Evolutionary conservation across 257 asterid species (phyloP), one percentile per base, ranked within the genome.

Genomic region (Gentiana dahurica): DNA sequence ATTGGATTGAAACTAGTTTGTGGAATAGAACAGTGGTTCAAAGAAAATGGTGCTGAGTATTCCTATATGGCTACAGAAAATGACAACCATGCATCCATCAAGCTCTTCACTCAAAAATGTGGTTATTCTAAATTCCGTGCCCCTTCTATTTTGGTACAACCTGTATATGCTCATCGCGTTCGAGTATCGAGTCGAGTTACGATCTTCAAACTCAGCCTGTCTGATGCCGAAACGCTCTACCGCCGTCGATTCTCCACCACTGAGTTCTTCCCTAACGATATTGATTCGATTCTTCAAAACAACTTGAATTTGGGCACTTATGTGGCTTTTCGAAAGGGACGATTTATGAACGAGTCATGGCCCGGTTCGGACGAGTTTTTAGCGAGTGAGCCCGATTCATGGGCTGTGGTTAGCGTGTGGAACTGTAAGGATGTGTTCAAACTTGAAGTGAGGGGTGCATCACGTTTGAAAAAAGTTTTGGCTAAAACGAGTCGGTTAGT

Each of bases 201-300:
- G 15, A 65, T 86, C 43, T 12, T 89, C 65, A 63, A 61, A 44
- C 94, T 89, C 76, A 32, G 41, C 53, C 54, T 78, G 35, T 24
- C 66, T 60, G 95, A 86, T 52, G 87, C 95, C 6, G 97, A 86
- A 58, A 37, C 57, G 5, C 75, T 83, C 48, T 89, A 89, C 81
- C 90, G 94, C 54, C 67, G 71, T 54, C 75, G 74, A 1, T 81
- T 78, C 78, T 67, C 94, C 73, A 63, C 86, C 58, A 77, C 76
- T n/a, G 97, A 89, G 73, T 89, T 89, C 63, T 89, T 89, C 74
- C 97, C 97, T 0, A 70, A 81, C 4, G 97, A 89, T 81, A 83
- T 89, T 34, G 94, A 89, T 73, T 61, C 95, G 2, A 60, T 89
- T 3, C 50, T 89, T 2, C 62, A 59, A 54, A 83, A 86, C 54